These are phyloP conservation scores for Aureobasidium sp. DNA, from an alignment of 2,329 filamentous ascomycete species.

Conservation along the genomic window DNA sequence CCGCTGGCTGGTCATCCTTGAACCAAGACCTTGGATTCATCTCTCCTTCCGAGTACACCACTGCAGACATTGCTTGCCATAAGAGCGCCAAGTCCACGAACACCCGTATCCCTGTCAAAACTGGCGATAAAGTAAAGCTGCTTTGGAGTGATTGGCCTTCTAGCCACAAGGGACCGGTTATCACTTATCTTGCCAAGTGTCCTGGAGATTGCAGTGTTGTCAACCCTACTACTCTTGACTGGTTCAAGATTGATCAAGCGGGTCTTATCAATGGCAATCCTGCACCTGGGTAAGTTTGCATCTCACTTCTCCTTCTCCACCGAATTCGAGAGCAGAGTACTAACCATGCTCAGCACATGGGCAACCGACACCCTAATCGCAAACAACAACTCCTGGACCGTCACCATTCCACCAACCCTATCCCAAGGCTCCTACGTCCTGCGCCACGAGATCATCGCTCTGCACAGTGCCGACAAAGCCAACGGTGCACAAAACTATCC, in stretches of 20 bases:
- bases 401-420: slow-evolving; percentile 45
- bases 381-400: slow-evolving; percentile 39
- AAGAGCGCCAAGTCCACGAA: slow-evolving; percentile 23
- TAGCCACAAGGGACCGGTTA: slow-evolving; percentile 54
- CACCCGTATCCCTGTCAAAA: slow-evolving; percentile 47
- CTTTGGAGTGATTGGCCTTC: slow-evolving; percentile 59
- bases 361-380: slow-evolving; percentile 45
- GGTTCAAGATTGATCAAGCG: slow-evolving; percentile 54
- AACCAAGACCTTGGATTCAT: slow-evolving; percentile 29
- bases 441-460: slow-evolving; percentile 51
- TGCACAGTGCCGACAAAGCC: slow-evolving; percentile 42
- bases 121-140: slow-evolving; percentile 50
- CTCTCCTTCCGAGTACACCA: slow-evolving; percentile 19
- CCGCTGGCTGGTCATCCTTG: slow-evolving; percentile 46
- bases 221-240: slow-evolving; percentile 46
- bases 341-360: slow-evolving; percentile 32
- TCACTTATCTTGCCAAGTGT: slow-evolving; percentile 56
- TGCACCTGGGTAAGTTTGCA: slow-evolving; percentile 28
- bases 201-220: slow-evolving; percentile 45
- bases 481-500: slow-evolving; percentile 41
- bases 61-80: slow-evolving; percentile 19
- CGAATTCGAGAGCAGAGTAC: no score
- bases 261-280: slow-evolving; percentile 42
- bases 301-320: background rate
- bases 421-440: slow-evolving; percentile 51